Percentiles rank a stretch among this genome's conserved stretches.
Evolutionary conservation across 1,284 basidiomycete species (phyloP).

Genomic region (Abortiporus biennis): DNA sequence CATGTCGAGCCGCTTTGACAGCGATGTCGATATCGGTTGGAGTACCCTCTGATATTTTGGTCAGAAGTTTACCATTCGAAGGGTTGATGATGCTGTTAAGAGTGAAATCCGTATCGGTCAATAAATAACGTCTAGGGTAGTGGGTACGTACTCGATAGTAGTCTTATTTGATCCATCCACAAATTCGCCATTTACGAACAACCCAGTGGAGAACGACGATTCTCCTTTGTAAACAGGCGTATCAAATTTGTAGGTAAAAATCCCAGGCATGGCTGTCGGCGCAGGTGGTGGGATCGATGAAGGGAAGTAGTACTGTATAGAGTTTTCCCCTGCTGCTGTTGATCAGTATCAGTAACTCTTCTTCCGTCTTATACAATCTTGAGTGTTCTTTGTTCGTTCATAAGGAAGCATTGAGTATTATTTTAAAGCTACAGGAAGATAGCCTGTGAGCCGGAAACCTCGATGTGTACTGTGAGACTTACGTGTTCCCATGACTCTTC

Average conservation of each 20-base stretch:
- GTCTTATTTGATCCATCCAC: slow-evolving; percentile 59
- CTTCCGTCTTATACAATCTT: too few relatives aligned
- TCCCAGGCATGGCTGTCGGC: slow-evolving; percentile 28
- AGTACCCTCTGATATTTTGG: slow-evolving; percentile 63
- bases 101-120: slow-evolving; percentile 2
- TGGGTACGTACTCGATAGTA: slow-evolving; percentile 59
- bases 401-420: too few relatives aligned
- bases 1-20: slow-evolving; percentile 72
- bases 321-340: too few relatives aligned
- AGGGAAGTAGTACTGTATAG: too few relatives aligned
- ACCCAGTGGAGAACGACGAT: slow-evolving; percentile 62
- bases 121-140: background rate
- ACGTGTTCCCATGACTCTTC: too few relatives aligned
- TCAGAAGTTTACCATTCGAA: slow-evolving; percentile 69
- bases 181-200: slow-evolving; percentile 84
- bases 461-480: too few relatives aligned
- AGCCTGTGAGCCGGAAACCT: too few relatives aligned
- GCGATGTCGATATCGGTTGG: slow-evolving; percentile 71
- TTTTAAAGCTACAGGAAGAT: too few relatives aligned
- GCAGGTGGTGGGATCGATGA: too few relatives aligned
- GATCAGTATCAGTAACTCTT: too few relatives aligned
- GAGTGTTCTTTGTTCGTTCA: too few relatives aligned
- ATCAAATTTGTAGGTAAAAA: slow-evolving; percentile 57
- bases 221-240: slow-evolving; percentile 66
- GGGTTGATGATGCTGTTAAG: slow-evolving; percentile 69